Percentiles rank a stretch among this genome's conserved stretches.
phyloP scores from a whole-genome alignment of 768 basidiomycete species.

The Podaxis sp. region DNA sequence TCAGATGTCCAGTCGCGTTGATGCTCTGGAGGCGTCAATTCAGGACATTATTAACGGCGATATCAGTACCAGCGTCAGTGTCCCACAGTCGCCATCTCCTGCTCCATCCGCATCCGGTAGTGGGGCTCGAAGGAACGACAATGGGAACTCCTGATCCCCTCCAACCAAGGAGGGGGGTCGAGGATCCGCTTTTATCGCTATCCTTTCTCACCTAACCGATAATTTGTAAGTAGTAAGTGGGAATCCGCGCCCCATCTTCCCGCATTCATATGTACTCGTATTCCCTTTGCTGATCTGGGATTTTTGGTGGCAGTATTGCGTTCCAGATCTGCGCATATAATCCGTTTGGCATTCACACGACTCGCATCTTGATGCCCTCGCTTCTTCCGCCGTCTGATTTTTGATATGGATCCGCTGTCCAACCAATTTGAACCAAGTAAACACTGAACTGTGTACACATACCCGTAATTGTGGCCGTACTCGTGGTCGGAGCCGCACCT shows the following conservation, averaged over 20 bases:
- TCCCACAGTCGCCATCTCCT: conserved; percentile 64
- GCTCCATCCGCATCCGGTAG: conserved; percentile 30
- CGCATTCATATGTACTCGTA: too few relatives aligned
- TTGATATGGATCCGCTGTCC: not conserved
- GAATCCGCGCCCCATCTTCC: not conserved
- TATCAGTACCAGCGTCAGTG: conserved; percentile 22
- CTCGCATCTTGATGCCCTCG: not conserved
- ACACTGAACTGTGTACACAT: not conserved
- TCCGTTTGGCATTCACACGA: not conserved
- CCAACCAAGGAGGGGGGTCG: conserved; percentile 13
- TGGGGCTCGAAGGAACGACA: conserved; percentile 41
- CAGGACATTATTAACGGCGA: conserved; percentile 90
- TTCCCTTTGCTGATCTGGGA: not conserved
- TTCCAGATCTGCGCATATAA: not conserved
- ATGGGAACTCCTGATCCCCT: conserved; percentile 18
- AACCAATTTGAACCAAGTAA: not conserved
- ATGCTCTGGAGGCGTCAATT: conserved; percentile 85
- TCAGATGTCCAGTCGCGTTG: conserved; percentile 91
- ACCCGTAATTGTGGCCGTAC: not conserved
- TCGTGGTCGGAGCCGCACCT: not conserved
- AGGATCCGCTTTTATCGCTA: not conserved
- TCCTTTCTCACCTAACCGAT: not conserved
- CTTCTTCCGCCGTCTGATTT: not conserved
- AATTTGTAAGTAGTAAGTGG: not conserved
- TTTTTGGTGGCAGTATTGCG: not conserved